phyloP scores from a whole-genome alignment of 1,284 basidiomycete genomes.

The Malassezia psittaci region DNA sequence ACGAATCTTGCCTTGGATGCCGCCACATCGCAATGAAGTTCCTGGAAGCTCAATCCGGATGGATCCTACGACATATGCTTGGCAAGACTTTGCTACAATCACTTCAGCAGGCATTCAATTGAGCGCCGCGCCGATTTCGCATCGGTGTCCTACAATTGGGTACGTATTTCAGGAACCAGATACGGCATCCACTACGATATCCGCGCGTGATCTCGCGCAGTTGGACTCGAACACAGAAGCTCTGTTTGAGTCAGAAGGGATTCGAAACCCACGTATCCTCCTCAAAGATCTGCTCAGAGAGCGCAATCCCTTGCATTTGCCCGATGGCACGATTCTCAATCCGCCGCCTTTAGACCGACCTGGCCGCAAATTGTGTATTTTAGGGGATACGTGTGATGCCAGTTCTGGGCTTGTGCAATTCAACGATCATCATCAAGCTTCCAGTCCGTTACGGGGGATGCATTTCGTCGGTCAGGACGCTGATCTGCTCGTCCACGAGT shows the following conservation, averaged over 20 bases:
- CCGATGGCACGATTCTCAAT: conserved; percentile 31
- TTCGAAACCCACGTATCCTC: conserved; percentile 35
- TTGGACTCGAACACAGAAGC: conserved; percentile 31
- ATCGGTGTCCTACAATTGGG: conserved; percentile 40
- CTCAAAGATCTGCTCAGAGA: conserved; percentile 23
- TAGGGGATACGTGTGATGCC: conserved; percentile 44
- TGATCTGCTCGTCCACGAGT: conserved; percentile 43
- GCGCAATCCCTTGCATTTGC: conserved; percentile 27
- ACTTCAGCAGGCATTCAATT: conserved; percentile 22
- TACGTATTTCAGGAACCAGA: conserved; percentile 36
- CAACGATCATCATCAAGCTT: conserved; percentile 13
- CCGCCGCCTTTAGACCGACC: conserved; percentile 33
- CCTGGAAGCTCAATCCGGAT: conserved; percentile 31
- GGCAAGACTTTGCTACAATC: conserved; percentile 25
- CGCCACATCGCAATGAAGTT: conserved; percentile 34
- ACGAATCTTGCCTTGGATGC: conserved; percentile 27
- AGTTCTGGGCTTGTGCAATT: conserved; percentile 21
- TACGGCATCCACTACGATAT: conserved; percentile 20
- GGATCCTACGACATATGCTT: conserved; percentile 25
- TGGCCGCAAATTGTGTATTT: conserved; percentile 38
- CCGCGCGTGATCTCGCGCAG: conserved; percentile 21
- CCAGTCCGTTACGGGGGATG: conserved; percentile 21
- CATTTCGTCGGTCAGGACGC: conserved; percentile 19
- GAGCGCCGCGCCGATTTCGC: conserved; percentile 41
- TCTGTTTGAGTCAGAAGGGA: conserved; percentile 26